Conservation (phyloP, 176 grass and related monocot genomes). For the Lolium perenne region DNA sequence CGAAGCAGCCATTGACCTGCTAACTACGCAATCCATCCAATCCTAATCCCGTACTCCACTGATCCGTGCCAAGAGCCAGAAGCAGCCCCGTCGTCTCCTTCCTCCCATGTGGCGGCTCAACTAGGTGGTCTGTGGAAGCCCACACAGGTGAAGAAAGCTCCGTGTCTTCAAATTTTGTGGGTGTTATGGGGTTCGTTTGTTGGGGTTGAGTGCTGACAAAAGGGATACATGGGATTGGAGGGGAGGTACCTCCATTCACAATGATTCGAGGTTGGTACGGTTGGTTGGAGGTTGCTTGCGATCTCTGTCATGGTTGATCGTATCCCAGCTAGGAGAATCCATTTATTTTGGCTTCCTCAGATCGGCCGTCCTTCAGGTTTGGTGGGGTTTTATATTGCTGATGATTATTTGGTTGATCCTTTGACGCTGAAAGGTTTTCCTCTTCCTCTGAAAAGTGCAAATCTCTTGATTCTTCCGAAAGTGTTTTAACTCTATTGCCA, state of each 20-base stretch:
- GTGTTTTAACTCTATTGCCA: neutral
- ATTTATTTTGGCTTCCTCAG: neutral
- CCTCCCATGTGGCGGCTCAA: conserved; percentile 21
- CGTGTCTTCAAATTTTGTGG: neutral
- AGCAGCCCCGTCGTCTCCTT: conserved; percentile 23
- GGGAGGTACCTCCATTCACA: conserved; percentile 19
- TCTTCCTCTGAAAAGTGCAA: neutral
- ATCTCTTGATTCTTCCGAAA: conserved; percentile 1
- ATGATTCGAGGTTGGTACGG: conserved; percentile 1
- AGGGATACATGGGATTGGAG: neutral
- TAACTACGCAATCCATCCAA: neutral
- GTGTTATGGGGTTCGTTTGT: conserved; percentile 27
- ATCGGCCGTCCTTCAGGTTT: conserved; percentile 7
- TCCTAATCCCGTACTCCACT: neutral
- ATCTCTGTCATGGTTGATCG: conserved; percentile 17
- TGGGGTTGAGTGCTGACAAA: conserved; percentile 24
- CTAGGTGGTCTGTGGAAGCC: neutral
- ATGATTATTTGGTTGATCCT: neutral
- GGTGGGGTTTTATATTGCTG: conserved; percentile 18
- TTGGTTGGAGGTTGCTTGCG: neutral
- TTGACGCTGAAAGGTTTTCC: neutral
- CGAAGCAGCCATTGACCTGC: conserved; percentile 37
- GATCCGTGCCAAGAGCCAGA: conserved; percentile 20
- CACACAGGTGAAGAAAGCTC: conserved; percentile 35
- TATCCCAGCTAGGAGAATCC: neutral